Base-by-base conservation (phyloP, 2,329 filamentous ascomycete genomes). In the Pseudogymnoascus sp. region DNA sequence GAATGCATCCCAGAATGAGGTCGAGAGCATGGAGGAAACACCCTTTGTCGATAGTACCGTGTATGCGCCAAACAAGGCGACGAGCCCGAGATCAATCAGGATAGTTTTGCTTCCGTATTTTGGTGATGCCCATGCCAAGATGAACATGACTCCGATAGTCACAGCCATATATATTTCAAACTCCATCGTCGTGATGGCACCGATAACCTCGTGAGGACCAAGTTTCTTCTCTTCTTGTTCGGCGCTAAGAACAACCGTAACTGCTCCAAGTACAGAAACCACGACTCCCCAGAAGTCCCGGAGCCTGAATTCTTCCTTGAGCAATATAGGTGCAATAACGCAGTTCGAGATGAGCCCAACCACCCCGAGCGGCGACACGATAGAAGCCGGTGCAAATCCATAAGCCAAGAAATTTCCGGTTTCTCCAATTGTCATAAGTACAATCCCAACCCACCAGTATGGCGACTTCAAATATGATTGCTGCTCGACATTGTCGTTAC, bases 21-120 rank as follows among this genome's bases (percentile, higher is more conserved):
- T 93, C 0, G 95, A 97, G 18, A 99, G 82, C 78, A 99, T 88
- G 0, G 95, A 97, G 1, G 95, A 93, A 40, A 99, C 90, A 62
- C 95, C 95, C 75, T 99, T 99, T 31, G 95, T 99, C 1, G 93
- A 91, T 5, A 99, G 81, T 9, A 91, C 95, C n/a, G 95, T 99
- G 75, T 97, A 99, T 64, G 92, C 95, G 68, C 93, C 95, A 76
- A 96, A 97, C 4, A 99, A 79, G 3, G 90, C 95, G 43, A 99
- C 95, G 38, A 99, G 84, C 8, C 93, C 93, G 38, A 99, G 80
- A 73, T 99, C 95, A 67, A 99, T 92, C 66, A 97, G 77, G 62
- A 97, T 96, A 0, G 88, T 93, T 69, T 86, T 88, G 63, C 88
- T 83, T n/a, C 95, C 95, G 74, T 93, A 96, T 65, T 80, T 86